These are phyloP conservation scores for Clonostachys rosea DNA, from an alignment of 2,329 filamentous ascomycete species.

Conservation along the genomic window DNA sequence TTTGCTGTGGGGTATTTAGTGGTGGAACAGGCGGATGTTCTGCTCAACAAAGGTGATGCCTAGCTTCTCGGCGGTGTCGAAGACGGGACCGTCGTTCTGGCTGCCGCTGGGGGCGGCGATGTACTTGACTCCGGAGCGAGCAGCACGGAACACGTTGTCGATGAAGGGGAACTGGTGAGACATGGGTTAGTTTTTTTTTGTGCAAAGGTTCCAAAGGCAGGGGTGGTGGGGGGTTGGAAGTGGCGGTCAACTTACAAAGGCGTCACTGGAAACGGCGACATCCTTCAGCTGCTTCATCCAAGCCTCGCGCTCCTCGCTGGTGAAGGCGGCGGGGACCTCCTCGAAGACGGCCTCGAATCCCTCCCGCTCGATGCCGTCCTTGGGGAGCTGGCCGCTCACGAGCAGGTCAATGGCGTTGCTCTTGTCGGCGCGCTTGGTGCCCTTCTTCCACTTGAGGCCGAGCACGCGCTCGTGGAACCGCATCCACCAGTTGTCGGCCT, in stretches of 20 bases:
- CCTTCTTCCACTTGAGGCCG: slow-evolving; percentile 92
- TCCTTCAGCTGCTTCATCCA: slow-evolving; percentile 80
- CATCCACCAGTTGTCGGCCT: slow-evolving; percentile 99
- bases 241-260: slow-evolving; percentile 67
- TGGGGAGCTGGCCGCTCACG: slow-evolving; percentile 84
- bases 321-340: slow-evolving; percentile 79
- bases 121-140: slow-evolving; percentile 88
- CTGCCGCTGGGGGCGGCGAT: slow-evolving; percentile 90
- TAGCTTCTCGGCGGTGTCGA: slow-evolving; percentile 86
- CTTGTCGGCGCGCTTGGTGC: slow-evolving; percentile 94
- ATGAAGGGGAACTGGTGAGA: slow-evolving; percentile 82
- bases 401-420: slow-evolving; percentile 96
- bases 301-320: slow-evolving; percentile 73
- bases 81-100: slow-evolving; percentile 77
- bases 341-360: slow-evolving; percentile 89
- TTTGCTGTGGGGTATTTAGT: slow-evolving; percentile 45
- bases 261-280: slow-evolving; percentile 88
- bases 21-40: slow-evolving; percentile 89
- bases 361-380: slow-evolving; percentile 76
- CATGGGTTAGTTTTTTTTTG: slow-evolving; percentile 13
- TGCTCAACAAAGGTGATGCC: slow-evolving; percentile 96
- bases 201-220: slow-evolving; percentile 1
- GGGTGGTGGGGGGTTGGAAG: not conserved
- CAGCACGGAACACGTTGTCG: slow-evolving; percentile 93
- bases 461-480: slow-evolving; percentile 91